Evolutionary conservation across 208 protist genomes (phyloP), one percentile per base, ranked within the genome.

Genomic region (Wallacemonas sp.): DNA sequence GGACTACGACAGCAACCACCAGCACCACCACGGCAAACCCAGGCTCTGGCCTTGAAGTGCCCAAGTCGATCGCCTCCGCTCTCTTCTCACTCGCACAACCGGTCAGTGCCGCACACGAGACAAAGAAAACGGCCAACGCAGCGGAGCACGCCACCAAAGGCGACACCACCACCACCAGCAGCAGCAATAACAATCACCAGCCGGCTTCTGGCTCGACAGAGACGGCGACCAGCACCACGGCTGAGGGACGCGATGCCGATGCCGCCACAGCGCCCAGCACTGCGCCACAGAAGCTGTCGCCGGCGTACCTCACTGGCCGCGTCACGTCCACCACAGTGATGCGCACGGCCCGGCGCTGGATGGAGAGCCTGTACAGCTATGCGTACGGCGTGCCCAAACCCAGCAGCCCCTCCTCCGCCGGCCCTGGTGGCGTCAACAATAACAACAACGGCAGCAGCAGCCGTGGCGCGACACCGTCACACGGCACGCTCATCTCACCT

Each of bases 291-390:
- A 41, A 41, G 36, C 36, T 33, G 12, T 29, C 33, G 44, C 55
- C 65, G 3, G 21, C 67, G 21, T 89, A 89, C 64, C 47, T 89
- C 11, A 65, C 70, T 12, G 74, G 62, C 12, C 83, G 76, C 11
- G 83, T 89, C 1, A 86, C 55, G 23, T 84, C 74, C 12, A 17
- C 12, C 56, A 71, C 69, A 6, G 71, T 77, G 2, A 70, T 88
- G 24, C 62, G 63, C 21, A 70, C 79, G 0, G 81, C 85, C 1
- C 71, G 65, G 8, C 69, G 70, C 16, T 83, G 55, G 70, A 71
- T 91, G 65, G 67, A 71, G 46, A 71, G 63, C 32, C 41, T 91
- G n/a, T 85, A 82, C 67, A 76, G 72, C 39, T 88, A 87, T 61
- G 81, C 85, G 26, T 78, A 85, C 65, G 74, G 74, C 6, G 65